phyloP scores from a whole-genome alignment of 2,329 filamentous ascomycete species.

The Lomentospora prolificans region DNA sequence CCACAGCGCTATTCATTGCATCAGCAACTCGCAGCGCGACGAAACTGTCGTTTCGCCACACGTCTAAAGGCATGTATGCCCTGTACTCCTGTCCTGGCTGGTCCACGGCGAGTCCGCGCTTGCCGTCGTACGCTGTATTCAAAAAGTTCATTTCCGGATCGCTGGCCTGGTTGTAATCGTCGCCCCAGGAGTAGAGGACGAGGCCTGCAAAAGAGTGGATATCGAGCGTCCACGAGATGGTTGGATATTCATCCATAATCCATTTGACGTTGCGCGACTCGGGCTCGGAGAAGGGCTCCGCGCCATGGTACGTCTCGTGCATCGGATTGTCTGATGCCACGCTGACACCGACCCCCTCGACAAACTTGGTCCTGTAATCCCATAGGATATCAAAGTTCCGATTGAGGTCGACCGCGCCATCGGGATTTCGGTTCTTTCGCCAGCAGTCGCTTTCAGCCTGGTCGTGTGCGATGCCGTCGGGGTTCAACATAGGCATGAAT shows the following conservation, averaged over 20 bases:
- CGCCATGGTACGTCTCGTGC: constrained; percentile 40
- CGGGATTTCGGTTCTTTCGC: constrained; percentile 46
- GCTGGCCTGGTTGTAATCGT: constrained; percentile 39
- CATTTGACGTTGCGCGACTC: constrained; percentile 46
- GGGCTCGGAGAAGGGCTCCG: constrained; percentile 41
- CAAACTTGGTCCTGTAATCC: constrained; percentile 38
- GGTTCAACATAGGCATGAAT: constrained; percentile 41
- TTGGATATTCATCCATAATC: constrained; percentile 37
- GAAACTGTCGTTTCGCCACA: constrained; percentile 18
- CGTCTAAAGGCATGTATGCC: constrained; percentile 34
- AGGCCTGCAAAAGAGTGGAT: constrained; percentile 44
- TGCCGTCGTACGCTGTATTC: constrained; percentile 40
- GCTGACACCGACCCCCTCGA: constrained; percentile 23
- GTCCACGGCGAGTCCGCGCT: constrained; percentile 33
- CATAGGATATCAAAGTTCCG: constrained; percentile 50
- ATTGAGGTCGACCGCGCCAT: constrained; percentile 39
- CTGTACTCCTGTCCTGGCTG: constrained; percentile 25
- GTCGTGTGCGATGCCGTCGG: constrained; percentile 43
- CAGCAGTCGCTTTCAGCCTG: constrained; percentile 39
- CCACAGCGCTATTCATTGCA: constrained; percentile 29
- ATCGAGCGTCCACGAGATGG: constrained; percentile 48
- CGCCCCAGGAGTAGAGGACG: constrained; percentile 48
- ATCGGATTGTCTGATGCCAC: constrained; percentile 28
- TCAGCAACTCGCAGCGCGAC: constrained; percentile 24
- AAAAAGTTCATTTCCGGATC: constrained; percentile 38